These are phyloP conservation scores for Mucor ambiguus DNA, from an alignment of 371 early-diverging fungal species.

Conservation along the genomic window DNA sequence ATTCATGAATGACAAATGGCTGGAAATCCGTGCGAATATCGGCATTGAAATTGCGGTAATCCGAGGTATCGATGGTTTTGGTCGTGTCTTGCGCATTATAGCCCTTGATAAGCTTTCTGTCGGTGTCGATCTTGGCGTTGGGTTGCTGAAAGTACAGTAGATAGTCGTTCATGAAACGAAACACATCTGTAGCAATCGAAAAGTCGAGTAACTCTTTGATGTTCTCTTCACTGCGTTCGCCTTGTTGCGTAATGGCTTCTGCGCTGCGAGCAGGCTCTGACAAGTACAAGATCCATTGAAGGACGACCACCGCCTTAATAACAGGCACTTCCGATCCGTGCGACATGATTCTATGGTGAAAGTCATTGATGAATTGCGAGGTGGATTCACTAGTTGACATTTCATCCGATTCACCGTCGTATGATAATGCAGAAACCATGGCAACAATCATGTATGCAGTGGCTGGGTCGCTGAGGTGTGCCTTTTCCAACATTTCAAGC, in stretches of 20 bases:
- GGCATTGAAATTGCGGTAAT: constrained; percentile 41
- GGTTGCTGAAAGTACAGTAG: constrained; percentile 62
- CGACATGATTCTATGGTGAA: constrained; percentile 36
- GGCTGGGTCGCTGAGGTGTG: constrained; percentile 56
- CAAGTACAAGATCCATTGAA: constrained; percentile 65
- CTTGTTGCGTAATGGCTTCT: constrained; percentile 32
- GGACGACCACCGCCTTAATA: constrained; percentile 60
- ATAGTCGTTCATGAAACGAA: constrained; percentile 71
- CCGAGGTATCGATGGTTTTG: constrained; percentile 33
- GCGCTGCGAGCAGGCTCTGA: constrained; percentile 53
- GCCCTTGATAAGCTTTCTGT: constrained; percentile 19
- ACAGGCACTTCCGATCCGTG: constrained; percentile 57
- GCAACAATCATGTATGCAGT: constrained; percentile 58
- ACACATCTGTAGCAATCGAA: constrained; percentile 58
- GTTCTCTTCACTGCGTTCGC: constrained; percentile 58
- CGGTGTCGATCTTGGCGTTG: constrained; percentile 37
- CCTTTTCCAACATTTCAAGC: constrained; percentile 55
- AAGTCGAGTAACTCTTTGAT: constrained; percentile 61
- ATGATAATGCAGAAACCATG: constrained; percentile 59
- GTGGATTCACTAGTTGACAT: not conserved
- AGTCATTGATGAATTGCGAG: constrained; percentile 20
- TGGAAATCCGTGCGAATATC: constrained; percentile 53
- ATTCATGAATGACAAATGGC: constrained; percentile 51
- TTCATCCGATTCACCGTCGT: constrained; percentile 4
- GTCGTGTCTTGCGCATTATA: constrained; percentile 12